phyloP scores from a whole-genome alignment of 805 yeast species.

The Metschnikowia colocasiae region DNA sequence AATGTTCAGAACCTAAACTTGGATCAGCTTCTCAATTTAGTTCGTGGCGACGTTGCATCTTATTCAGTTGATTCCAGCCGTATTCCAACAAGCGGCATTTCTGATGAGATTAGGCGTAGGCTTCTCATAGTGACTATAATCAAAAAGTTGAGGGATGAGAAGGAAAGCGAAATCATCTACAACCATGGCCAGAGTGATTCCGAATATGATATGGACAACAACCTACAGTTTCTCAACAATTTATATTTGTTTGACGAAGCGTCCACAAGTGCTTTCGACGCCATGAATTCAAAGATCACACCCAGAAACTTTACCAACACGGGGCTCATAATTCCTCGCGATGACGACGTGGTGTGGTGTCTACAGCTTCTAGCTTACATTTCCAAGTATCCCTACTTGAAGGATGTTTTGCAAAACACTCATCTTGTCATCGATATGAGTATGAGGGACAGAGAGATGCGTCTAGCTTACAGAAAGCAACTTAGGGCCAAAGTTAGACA shows the following conservation, averaged over 20 bases:
- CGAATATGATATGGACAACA: slow-evolving; percentile 42
- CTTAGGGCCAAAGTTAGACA: slow-evolving; percentile 31
- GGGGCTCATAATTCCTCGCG: slow-evolving; percentile 82
- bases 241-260: slow-evolving; percentile 36
- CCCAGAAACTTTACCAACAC: slow-evolving; percentile 42
- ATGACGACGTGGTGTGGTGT: slow-evolving; percentile 93
- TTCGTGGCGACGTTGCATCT: slow-evolving; percentile 21
- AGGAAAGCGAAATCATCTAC: slow-evolving; percentile 34
- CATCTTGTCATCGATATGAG: slow-evolving; percentile 68
- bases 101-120: slow-evolving; percentile 33
- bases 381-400: slow-evolving; percentile 81
- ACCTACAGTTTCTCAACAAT: slow-evolving; percentile 39
- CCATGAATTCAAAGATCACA: slow-evolving; percentile 30
- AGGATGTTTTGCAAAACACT: slow-evolving; percentile 69
- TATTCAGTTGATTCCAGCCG: slow-evolving; percentile 5
- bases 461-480: slow-evolving; percentile 34
- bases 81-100: slow-evolving; percentile 17
- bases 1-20: slow-evolving; percentile 38
- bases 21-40: slow-evolving; percentile 36
- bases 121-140: slow-evolving; percentile 35
- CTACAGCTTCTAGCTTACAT: slow-evolving; percentile 88
- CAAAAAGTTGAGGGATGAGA: slow-evolving; percentile 36
- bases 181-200: slow-evolving; percentile 12
- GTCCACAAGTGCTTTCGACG: slow-evolving; percentile 22
- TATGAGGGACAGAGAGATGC: slow-evolving; percentile 39